Evolutionary conservation across 1,284 basidiomycete genomes (phyloP).

Genomic region (Gastroboletus turbinatus): DNA sequence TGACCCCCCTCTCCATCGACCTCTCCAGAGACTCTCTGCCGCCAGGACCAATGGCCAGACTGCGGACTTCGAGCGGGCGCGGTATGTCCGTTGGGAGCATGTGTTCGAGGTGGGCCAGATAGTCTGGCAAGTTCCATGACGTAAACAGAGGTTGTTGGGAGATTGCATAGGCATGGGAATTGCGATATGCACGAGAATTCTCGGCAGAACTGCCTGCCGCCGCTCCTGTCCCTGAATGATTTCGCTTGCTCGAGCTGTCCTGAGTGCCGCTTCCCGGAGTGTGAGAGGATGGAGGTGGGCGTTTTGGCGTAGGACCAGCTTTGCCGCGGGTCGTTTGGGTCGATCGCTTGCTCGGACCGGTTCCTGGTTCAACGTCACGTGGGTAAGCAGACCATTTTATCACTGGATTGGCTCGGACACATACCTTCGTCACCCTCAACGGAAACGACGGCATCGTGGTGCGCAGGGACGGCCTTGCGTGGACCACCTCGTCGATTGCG

Average conservation of each 20-base stretch:
- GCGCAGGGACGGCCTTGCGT: conserved; percentile 24
- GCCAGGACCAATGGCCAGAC: conserved; percentile 41
- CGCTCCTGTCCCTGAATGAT: conserved; percentile 37
- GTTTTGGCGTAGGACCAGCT: conserved; percentile 43
- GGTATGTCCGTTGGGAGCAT: conserved; percentile 80
- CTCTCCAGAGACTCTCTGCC: conserved; percentile 47
- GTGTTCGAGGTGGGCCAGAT: conserved; percentile 84
- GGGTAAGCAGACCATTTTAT: conserved; percentile 32
- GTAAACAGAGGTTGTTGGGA: conserved; percentile 75
- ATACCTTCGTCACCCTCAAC: conserved; percentile 68
- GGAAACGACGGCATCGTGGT: conserved; percentile 42
- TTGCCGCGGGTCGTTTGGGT: conserved; percentile 49
- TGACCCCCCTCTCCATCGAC: conserved; percentile 82
- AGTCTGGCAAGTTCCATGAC: conserved; percentile 92
- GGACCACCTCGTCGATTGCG: conserved; percentile 43
- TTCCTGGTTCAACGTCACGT: conserved; percentile 38
- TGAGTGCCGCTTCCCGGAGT: conserved; percentile 40
- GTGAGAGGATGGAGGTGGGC: conserved; percentile 48
- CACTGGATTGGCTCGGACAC: conserved; percentile 28
- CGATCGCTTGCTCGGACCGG: conserved; percentile 40
- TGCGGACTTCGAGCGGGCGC: conserved; percentile 72
- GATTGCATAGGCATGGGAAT: conserved; percentile 73
- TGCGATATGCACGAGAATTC: conserved; percentile 60
- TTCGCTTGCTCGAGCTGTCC: conserved; percentile 48
- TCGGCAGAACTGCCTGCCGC: conserved; percentile 24